These are phyloP conservation scores for Chaetomium olivaceum DNA, from an alignment of 2,329 filamentous ascomycete species.

Conservation along the genomic window DNA sequence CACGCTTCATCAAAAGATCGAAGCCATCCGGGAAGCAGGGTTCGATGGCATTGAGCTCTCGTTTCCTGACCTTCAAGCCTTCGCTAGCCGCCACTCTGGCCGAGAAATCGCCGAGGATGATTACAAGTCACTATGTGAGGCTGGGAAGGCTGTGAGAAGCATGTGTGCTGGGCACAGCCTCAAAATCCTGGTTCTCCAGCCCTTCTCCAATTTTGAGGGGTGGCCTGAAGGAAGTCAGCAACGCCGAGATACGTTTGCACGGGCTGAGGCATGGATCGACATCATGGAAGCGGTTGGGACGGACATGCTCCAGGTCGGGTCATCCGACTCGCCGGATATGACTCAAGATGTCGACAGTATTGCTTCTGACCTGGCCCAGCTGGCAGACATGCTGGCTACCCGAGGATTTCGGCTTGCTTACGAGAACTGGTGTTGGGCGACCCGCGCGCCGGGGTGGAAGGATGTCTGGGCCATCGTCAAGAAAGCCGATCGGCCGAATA, in stretches of 20 bases:
- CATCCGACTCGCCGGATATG: constrained; percentile 63
- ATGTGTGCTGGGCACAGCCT: constrained; percentile 57
- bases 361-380: constrained; percentile 60
- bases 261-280: constrained; percentile 66
- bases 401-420: constrained; percentile 66
- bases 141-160: constrained; percentile 55
- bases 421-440: constrained; percentile 83
- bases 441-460: constrained; percentile 67
- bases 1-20: constrained; percentile 60
- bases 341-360: constrained; percentile 51
- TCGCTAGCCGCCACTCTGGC: constrained; percentile 53
- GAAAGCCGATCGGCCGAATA: constrained; percentile 62
- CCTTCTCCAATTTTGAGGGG: constrained; percentile 76
- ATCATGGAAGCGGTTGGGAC: constrained; percentile 71
- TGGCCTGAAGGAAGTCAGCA: constrained; percentile 62
- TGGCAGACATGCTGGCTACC: constrained; percentile 62
- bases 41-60: constrained; percentile 72
- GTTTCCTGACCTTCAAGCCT: constrained; percentile 69
- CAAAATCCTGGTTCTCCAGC: constrained; percentile 70
- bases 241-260: constrained; percentile 61
- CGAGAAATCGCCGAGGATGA: constrained; percentile 57
- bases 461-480: constrained; percentile 69
- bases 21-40: constrained; percentile 63
- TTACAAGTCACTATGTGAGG: constrained; percentile 57
- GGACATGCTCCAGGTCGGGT: constrained; percentile 68